Percentiles rank a stretch among this genome's conserved stretches.
phyloP scores from a whole-genome alignment of 2,329 filamentous ascomycete genomes.

The Alternaria infectoria region DNA sequence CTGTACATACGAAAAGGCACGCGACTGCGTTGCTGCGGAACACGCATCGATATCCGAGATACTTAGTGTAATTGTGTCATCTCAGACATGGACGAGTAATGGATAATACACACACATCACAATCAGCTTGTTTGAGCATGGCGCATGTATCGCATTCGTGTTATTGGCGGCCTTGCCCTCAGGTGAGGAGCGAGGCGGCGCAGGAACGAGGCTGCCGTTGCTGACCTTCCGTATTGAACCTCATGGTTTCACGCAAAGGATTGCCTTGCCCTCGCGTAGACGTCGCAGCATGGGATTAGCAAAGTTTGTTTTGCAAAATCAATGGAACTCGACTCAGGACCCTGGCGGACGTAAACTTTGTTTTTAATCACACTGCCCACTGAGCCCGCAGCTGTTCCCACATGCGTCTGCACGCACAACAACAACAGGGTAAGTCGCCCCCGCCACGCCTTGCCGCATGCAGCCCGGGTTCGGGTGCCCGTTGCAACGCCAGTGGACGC shows the following conservation, averaged over 20 bases:
- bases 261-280: background rate
- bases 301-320: constrained; percentile 14
- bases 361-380: constrained; percentile 20
- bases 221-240: constrained; percentile 1
- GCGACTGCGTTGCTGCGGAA: constrained; percentile 4
- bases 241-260: background rate
- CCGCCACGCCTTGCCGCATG: constrained; percentile 19
- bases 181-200: background rate
- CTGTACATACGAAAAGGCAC: constrained; percentile 7
- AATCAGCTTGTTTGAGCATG: background rate
- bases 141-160: background rate
- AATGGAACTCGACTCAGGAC: constrained; percentile 10
- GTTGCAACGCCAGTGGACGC: constrained; percentile 9
- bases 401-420: constrained; percentile 16
- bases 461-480: constrained; percentile 10
- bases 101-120: constrained; percentile 1
- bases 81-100: constrained; percentile 10
- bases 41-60: constrained; percentile 7
- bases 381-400: constrained; percentile 13
- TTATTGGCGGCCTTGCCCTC: background rate
- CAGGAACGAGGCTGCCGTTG: background rate
- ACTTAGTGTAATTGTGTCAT: constrained; percentile 16
- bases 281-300: background rate
- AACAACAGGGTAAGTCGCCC: constrained; percentile 15
- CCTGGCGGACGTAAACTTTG: constrained; percentile 13